Conservation (phyloP, 2,329 filamentous ascomycete genomes). For the Chlorencoelia australis region DNA sequence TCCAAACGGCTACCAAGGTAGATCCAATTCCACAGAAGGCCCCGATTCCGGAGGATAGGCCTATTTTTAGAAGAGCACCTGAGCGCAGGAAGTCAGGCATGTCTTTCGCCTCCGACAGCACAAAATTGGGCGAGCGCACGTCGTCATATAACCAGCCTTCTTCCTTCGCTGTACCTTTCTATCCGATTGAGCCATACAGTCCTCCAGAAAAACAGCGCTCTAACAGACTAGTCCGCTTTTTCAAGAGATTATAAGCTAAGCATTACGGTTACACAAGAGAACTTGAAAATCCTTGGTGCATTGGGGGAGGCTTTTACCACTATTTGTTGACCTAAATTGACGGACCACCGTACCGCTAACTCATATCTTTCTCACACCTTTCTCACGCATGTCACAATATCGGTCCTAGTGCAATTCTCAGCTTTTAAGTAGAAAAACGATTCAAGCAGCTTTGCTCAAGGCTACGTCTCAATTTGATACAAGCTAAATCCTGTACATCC, state of each 20-base stretch:
- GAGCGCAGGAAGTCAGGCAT: slow-evolving; percentile 23
- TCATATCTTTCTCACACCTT: too few relatives aligned
- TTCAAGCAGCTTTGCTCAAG: too few relatives aligned
- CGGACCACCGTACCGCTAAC: too few relatives aligned
- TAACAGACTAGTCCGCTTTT: slow-evolving; percentile 18
- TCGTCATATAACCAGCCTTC: slow-evolving; percentile 9
- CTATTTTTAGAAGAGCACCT: neutral
- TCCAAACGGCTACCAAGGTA: neutral
- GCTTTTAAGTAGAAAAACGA: too few relatives aligned
- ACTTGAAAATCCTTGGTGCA: too few relatives aligned
- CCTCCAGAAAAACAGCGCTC: slow-evolving; percentile 16
- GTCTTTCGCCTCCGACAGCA: slow-evolving; percentile 35
- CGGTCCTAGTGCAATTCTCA: too few relatives aligned
- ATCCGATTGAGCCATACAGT: slow-evolving; percentile 16
- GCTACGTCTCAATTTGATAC: too few relatives aligned
- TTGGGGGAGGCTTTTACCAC: too few relatives aligned
- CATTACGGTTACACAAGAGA: too few relatives aligned
- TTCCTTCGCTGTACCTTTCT: slow-evolving; percentile 7
- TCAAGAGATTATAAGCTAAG: slow-evolving; percentile 4
- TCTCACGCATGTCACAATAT: too few relatives aligned
- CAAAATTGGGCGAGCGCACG: slow-evolving; percentile 31
- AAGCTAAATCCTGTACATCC: too few relatives aligned
- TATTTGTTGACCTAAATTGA: too few relatives aligned
- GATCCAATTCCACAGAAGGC: neutral
- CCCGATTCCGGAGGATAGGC: neutral